Evolutionary conservation across 805 yeast species (phyloP).

Genomic region (Lachancea thermotolerans): DNA sequence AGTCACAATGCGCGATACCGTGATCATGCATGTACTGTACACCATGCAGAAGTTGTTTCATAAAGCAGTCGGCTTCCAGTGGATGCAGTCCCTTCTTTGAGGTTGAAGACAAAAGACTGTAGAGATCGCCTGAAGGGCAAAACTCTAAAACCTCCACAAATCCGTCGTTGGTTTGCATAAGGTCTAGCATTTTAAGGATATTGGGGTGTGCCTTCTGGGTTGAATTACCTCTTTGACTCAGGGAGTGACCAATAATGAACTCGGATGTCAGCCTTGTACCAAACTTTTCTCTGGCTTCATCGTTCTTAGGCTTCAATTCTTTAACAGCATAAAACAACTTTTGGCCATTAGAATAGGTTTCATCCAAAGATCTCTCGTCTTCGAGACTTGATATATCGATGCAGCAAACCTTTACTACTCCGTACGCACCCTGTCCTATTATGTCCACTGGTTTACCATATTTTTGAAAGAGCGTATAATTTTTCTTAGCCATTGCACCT

Average conservation of each 20-base stretch:
- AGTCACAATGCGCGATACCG: slow-evolving; percentile 91
- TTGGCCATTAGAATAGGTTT: slow-evolving; percentile 62
- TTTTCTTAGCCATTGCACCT: slow-evolving; percentile 15
- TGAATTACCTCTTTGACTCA: slow-evolving; percentile 44
- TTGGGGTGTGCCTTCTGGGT: slow-evolving; percentile 38
- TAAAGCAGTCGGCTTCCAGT: slow-evolving; percentile 78
- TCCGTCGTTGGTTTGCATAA: slow-evolving; percentile 65
- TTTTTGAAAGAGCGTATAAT: slow-evolving; percentile 36
- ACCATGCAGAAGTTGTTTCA: slow-evolving; percentile 80
- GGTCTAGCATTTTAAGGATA: slow-evolving; percentile 70
- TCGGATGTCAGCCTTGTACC: slow-evolving; percentile 83
- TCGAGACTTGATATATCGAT: slow-evolving; percentile 25
- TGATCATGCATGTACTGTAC: slow-evolving; percentile 79
- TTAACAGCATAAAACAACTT: slow-evolving; percentile 77
- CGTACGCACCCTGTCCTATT: slow-evolving; percentile 92
- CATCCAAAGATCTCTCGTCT: slow-evolving; percentile 12
- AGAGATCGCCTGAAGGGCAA: slow-evolving; percentile 78
- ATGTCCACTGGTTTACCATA: slow-evolving; percentile 48
- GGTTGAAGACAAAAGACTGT: slow-evolving; percentile 45
- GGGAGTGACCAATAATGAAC: slow-evolving; percentile 76
- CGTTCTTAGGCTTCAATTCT: slow-evolving; percentile 79
- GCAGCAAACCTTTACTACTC: slow-evolving; percentile 83
- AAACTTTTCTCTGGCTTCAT: slow-evolving; percentile 86
- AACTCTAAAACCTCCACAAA: slow-evolving; percentile 91
- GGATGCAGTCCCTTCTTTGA: slow-evolving; percentile 49